Conservation (phyloP, 2,329 filamentous ascomycete species). For the Curvularia hawaiiensis region DNA sequence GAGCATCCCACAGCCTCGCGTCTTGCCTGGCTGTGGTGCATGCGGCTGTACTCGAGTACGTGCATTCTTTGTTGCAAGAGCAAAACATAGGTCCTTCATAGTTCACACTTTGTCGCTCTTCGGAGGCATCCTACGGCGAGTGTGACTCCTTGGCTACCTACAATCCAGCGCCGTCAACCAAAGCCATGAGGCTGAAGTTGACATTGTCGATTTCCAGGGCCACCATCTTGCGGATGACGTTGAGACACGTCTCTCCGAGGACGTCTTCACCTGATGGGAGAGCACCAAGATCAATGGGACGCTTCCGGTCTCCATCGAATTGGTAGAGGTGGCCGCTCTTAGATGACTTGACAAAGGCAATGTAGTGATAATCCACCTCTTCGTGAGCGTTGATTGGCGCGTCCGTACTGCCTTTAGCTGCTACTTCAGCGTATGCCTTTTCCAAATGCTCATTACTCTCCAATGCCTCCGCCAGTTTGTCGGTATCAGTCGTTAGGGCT, state of each 20-base stretch:
- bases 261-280: constrained; percentile 29
- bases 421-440: constrained; percentile 31
- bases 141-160: constrained; percentile 61
- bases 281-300: constrained; percentile 38
- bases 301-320: constrained; percentile 40
- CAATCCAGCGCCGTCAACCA: constrained; percentile 39
- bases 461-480: constrained; percentile 25
- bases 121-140: constrained; percentile 50
- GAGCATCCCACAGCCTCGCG: constrained; percentile 53
- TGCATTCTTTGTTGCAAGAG: constrained; percentile 54
- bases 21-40: constrained; percentile 54
- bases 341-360: constrained; percentile 40
- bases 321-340: constrained; percentile 33
- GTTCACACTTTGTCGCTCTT: constrained; percentile 59
- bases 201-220: constrained; percentile 21
- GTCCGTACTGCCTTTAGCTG: constrained; percentile 33
- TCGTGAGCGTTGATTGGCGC: constrained; percentile 36
- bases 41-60: constrained; percentile 48
- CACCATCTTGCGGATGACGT: constrained; percentile 31
- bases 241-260: constrained; percentile 26
- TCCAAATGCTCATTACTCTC: constrained; percentile 34
- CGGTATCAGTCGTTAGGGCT: constrained; percentile 13
- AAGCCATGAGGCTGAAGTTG: constrained; percentile 41
- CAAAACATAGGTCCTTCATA: constrained; percentile 58
- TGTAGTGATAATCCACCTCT: constrained; percentile 44